Evolutionary conservation across 192 early-diverging fungal genomes (phyloP).

Genomic region (Lobosporangium transversale): DNA sequence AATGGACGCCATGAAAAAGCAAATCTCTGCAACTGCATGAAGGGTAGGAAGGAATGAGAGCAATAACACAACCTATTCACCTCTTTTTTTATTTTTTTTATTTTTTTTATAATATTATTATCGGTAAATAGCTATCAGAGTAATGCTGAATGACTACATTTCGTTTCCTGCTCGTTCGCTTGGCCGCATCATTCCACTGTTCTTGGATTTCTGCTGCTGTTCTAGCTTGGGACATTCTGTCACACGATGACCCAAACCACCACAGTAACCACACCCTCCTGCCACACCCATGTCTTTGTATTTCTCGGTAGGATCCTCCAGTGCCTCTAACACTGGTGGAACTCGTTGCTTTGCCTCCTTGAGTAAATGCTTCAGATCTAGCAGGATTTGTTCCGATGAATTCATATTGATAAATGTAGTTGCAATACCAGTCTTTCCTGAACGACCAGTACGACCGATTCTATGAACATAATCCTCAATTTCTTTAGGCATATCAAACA

Average conservation of each 20-base stretch:
- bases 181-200: constrained; percentile 47
- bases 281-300: constrained; percentile 76
- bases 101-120: background rate
- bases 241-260: constrained; percentile 94
- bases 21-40: too few relatives aligned
- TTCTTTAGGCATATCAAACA: constrained; percentile 99
- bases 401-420: constrained; percentile 97
- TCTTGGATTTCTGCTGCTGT: constrained; percentile 67
- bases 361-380: constrained; percentile 94
- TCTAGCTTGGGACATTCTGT: constrained; percentile 86
- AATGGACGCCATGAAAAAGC: too few relatives aligned
- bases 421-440: constrained; percentile 94
- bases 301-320: constrained; percentile 91
- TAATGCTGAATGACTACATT: constrained; percentile 16
- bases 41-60: too few relatives aligned
- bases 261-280: constrained; percentile 92
- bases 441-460: constrained; percentile 97
- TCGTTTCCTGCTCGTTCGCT: constrained; percentile 49
- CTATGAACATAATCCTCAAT: constrained; percentile 99
- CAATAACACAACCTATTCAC: too few relatives aligned
- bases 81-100: background rate
- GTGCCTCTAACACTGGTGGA: constrained; percentile 83
- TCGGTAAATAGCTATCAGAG: background rate
- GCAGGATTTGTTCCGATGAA: constrained; percentile 91
- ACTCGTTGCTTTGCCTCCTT: constrained; percentile 93